Conservation (phyloP, 139 green algal genomes). For the Volvox africanus region DNA sequence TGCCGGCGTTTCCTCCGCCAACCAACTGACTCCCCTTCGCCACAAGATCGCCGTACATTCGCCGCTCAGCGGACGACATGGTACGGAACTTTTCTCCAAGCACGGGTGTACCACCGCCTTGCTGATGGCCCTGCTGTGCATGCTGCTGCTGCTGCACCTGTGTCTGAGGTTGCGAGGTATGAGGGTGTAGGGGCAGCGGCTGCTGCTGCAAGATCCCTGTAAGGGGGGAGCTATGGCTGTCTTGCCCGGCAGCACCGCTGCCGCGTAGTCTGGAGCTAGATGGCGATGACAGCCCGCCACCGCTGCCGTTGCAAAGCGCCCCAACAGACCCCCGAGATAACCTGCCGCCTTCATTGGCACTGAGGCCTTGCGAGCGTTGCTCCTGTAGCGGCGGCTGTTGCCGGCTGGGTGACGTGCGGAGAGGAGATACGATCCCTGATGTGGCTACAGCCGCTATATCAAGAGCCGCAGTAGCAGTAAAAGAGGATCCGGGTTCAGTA, state of each 20-base stretch:
- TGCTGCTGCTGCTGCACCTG: too few species aligned
- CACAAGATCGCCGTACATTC: constrained; percentile 32
- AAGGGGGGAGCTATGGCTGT: background rate
- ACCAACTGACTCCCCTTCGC: background rate
- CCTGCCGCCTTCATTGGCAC: too few species aligned
- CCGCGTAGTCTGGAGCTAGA: background rate
- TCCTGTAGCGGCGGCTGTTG: too few species aligned
- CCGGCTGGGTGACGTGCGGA: too few species aligned
- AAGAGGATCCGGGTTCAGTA: too few species aligned
- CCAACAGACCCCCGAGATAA: background rate
- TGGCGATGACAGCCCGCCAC: background rate
- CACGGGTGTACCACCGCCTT: background rate
- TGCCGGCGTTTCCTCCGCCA: background rate
- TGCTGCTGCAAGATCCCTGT: background rate
- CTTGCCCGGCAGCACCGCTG: background rate
- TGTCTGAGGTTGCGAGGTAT: too few species aligned
- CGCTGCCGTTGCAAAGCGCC: background rate
- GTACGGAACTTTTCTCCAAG: background rate
- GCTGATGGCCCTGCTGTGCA: too few species aligned
- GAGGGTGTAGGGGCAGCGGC: background rate
- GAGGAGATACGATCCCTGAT: too few species aligned
- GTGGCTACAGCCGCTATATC: constrained; percentile 7
- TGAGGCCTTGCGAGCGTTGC: too few species aligned
- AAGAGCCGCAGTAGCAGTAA: too few species aligned
- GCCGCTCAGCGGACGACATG: constrained; percentile 34